Percentiles rank a stretch among this genome's conserved stretches.
These are phyloP conservation scores for Fusarium multiceps DNA, from an alignment of 2,329 filamentous ascomycete species.

Conservation along the genomic window DNA sequence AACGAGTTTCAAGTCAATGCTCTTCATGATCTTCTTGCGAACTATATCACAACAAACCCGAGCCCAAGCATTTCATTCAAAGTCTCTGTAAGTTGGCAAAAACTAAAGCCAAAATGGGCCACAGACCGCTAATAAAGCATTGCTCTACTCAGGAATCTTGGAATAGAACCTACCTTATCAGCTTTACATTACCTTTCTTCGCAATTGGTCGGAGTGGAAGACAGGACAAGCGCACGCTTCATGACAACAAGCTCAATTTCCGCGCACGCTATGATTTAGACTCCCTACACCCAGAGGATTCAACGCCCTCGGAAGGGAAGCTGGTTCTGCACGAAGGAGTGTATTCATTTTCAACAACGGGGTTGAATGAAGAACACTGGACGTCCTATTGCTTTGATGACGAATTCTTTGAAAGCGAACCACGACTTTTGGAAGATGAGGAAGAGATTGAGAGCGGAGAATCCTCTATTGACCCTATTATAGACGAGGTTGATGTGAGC, in stretches of 20 bases:
- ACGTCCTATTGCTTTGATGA: neutral
- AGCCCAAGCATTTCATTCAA: neutral
- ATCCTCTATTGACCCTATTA: too few relatives aligned
- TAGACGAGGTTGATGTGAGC: neutral
- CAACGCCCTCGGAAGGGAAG: neutral
- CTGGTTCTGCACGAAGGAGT: neutral
- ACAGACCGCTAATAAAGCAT: neutral
- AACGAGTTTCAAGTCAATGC: neutral
- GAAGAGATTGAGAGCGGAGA: too few relatives aligned
- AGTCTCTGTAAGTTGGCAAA: conserved; percentile 1
- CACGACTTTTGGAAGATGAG: neutral
- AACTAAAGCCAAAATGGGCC: too few relatives aligned
- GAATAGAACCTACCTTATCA: neutral
- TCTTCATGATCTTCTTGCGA: conserved; percentile 9
- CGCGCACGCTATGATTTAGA: neutral
- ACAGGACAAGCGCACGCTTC: neutral
- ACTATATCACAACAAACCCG: conserved; percentile 19
- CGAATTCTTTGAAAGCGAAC: neutral
- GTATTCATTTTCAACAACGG: neutral
- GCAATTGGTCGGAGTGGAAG: neutral
- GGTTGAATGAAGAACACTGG: neutral
- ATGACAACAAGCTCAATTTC: neutral
- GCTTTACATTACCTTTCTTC: neutral
- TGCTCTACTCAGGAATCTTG: neutral
- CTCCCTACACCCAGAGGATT: too few relatives aligned